These are phyloP conservation scores for Papiliotrema flavescens DNA, from an alignment of 1,284 basidiomycete species.

Conservation along the genomic window DNA sequence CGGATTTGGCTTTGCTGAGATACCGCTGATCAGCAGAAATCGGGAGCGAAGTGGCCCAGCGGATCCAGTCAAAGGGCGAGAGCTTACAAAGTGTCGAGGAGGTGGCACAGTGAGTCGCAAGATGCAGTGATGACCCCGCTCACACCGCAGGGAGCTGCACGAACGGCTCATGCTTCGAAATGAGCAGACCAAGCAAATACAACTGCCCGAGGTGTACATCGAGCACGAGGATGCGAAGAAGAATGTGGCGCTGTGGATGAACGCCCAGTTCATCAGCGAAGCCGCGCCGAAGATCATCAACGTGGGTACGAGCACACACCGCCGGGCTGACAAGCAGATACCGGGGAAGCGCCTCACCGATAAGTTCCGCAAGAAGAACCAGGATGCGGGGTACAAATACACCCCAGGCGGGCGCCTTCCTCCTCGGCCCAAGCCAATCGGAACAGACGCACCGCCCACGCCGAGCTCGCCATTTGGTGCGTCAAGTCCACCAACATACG, in stretches of 20 bases:
- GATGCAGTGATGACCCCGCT: not conserved
- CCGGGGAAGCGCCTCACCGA: constrained; percentile 88
- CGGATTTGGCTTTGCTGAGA: not conserved
- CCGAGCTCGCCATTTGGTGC: constrained; percentile 32
- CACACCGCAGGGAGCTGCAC: constrained; percentile 59
- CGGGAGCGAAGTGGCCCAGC: constrained; percentile 85
- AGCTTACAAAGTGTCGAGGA: constrained; percentile 88
- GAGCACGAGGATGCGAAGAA: constrained; percentile 81
- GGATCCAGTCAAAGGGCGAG: constrained; percentile 68
- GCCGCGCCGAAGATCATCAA: constrained; percentile 76
- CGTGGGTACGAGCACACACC: constrained; percentile 52
- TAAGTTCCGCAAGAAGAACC: constrained; percentile 61
- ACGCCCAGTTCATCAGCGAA: constrained; percentile 66
- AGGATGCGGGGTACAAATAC: constrained; percentile 50
- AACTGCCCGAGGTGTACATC: constrained; percentile 94
- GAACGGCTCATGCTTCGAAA: constrained; percentile 86
- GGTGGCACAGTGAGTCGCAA: constrained; percentile 60
- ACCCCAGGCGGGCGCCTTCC: constrained; percentile 57
- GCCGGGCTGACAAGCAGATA: constrained; percentile 56
- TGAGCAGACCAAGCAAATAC: constrained; percentile 93
- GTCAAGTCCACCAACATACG: constrained; percentile 40
- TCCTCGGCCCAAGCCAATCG: constrained; percentile 48
- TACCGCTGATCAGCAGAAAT: constrained; percentile 58
- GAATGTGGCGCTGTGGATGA: constrained; percentile 84
- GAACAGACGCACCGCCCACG: constrained; percentile 31